Evolutionary conservation across 805 yeast genomes (phyloP).

Genomic region (Saturnispora gosingensis): DNA sequence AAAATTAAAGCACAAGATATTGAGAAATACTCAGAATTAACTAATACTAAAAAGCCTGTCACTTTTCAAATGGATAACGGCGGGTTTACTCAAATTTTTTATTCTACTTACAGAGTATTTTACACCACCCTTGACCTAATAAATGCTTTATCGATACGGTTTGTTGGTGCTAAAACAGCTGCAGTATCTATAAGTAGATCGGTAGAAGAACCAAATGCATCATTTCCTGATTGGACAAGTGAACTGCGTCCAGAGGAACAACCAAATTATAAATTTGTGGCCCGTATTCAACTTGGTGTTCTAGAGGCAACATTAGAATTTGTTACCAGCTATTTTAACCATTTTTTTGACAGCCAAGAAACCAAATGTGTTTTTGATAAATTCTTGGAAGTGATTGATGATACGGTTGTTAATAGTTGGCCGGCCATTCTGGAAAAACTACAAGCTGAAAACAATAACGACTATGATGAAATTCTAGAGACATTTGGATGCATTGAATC

Average conservation of each 20-base stretch:
- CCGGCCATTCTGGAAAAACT: slow-evolving; percentile 27
- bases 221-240: slow-evolving; percentile 50
- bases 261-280: slow-evolving; percentile 56
- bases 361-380: slow-evolving; percentile 55
- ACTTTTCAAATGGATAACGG: slow-evolving; percentile 53
- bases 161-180: slow-evolving; percentile 53
- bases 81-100: slow-evolving; percentile 55
- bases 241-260: slow-evolving; percentile 29
- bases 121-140: slow-evolving; percentile 47
- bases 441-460: slow-evolving; percentile 15
- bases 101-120: slow-evolving; percentile 60
- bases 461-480: slow-evolving; percentile 15
- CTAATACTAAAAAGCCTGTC: slow-evolving; percentile 14
- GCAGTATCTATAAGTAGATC: slow-evolving; percentile 39
- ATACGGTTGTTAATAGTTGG: slow-evolving; percentile 50
- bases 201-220: background rate
- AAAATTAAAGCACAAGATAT: slow-evolving; percentile 36
- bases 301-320: slow-evolving; percentile 67
- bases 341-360: slow-evolving; percentile 59
- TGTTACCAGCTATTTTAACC: slow-evolving; percentile 62
- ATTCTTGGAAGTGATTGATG: slow-evolving; percentile 56
- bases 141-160: slow-evolving; percentile 45
- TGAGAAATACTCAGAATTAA: slow-evolving; percentile 28
- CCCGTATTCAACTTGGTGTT: slow-evolving; percentile 74
- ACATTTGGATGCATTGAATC: slow-evolving; percentile 25